Evolutionary conservation across 352 stramenopile genomes (phyloP), one percentile per base, ranked within the genome.

Genomic region (Blastocystis sp.): DNA sequence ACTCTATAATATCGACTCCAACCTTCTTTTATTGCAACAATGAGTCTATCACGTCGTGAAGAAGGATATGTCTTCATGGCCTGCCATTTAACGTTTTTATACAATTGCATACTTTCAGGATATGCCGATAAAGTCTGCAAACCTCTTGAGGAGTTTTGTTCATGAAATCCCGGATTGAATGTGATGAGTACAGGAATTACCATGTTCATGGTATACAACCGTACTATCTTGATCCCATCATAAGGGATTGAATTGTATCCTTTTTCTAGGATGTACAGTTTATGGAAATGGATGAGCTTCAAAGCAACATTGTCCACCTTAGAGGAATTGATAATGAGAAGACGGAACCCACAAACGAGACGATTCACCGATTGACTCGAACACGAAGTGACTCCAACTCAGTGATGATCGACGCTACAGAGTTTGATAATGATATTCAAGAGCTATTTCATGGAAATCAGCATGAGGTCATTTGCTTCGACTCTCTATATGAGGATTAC

Each of bases 1-100:
- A 9, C 11, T 21, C 16, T 19, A 24, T 0, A 35, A 27, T 12
- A 37, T 37, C 32, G 37, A 11, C n/a, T 12, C 29, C 19, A 24
- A 78, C 66, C 66, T 37, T 78, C 66, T 46, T 78, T 78, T 29
- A 78, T 78, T 27, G 66, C 66, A 19, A 58, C 42, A 58, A 78
- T 78, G 14, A 78, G 66, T 78, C 37, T 78, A 51, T 78, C 66
- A n/a, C 66, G 14, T 37, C 37, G 54, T n/a, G 43, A 59, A 14
- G 66, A 78, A 32, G 66, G 66, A 58, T 78, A 78, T 57, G 66
- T 59, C 43, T 78, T 78, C 66, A 78, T 78, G 5, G 24, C 12
- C 66, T 78, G 57, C 49, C 12, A 35, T 12, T 78, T 14, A 78
- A 43, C n/a, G n/a, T 21, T 4, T 0, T 58, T 16, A 9, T 46